phyloP scores from a whole-genome alignment of 352 stramenopile species.

The Blastocystis sp. region DNA sequence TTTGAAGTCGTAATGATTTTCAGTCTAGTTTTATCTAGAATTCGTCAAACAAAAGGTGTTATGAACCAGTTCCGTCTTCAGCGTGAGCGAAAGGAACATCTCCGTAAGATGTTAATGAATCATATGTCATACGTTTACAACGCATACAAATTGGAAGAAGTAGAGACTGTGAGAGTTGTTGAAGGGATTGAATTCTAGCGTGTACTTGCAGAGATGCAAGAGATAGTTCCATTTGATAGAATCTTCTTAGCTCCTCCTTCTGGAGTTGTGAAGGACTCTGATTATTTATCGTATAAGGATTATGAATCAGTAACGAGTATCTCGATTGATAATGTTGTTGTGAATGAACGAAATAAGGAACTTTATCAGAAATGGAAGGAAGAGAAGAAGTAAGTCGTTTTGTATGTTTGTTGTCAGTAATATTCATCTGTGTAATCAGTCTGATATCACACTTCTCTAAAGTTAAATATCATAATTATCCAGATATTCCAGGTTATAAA shows the following conservation, averaged over 20 bases:
- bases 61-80: constrained; percentile 24
- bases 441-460: too few relatives aligned
- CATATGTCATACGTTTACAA: constrained; percentile 41
- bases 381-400: not conserved
- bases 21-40: not conserved
- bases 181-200: not conserved
- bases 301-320: constrained; percentile 14
- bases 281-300: not conserved
- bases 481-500: too few relatives aligned
- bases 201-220: constrained; percentile 11
- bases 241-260: constrained; percentile 25
- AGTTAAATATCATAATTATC: too few relatives aligned
- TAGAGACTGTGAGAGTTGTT: not conserved
- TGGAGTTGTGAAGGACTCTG: constrained; percentile 1
- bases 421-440: not conserved
- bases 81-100: not conserved
- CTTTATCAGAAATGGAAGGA: constrained; percentile 21
- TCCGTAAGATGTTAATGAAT: constrained; percentile 15
- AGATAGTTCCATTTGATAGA: constrained; percentile 37
- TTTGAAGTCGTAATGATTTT: constrained; percentile 39
- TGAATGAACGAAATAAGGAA: not conserved
- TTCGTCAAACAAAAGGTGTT: constrained; percentile 4
- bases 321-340: not conserved
- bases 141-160: constrained; percentile 52
- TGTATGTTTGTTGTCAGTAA: not conserved